These are phyloP conservation scores for Trametopsis cervina DNA, from an alignment of 768 basidiomycete species.

Conservation along the genomic window DNA sequence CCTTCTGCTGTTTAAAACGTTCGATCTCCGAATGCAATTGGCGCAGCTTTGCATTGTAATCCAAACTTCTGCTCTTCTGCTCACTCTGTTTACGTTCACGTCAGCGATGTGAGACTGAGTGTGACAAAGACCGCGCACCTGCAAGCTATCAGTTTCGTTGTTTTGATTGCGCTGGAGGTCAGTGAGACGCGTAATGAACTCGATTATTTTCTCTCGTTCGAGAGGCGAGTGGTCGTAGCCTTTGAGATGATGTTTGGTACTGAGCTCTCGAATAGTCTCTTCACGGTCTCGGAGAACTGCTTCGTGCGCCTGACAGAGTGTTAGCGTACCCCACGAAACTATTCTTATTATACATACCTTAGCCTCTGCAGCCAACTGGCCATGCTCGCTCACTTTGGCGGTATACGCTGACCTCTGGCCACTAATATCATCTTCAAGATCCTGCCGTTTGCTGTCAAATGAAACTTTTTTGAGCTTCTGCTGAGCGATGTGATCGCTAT, in stretches of 20 bases:
- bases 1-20: conserved; percentile 45
- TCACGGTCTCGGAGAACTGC: conserved; percentile 67
- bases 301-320: conserved; percentile 55
- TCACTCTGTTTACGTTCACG: conserved; percentile 36
- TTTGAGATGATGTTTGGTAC: conserved; percentile 60
- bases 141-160: conserved; percentile 58
- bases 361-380: conserved; percentile 64
- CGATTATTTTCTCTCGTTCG: conserved; percentile 61
- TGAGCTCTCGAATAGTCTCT: conserved; percentile 61
- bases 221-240: conserved; percentile 69
- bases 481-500: conserved; percentile 47
- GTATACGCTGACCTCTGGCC: conserved; percentile 46
- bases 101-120: background rate
- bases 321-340: background rate
- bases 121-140: conserved; percentile 35
- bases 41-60: conserved; percentile 54
- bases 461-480: conserved; percentile 42
- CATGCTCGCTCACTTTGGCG: conserved; percentile 52
- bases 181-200: conserved; percentile 62
- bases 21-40: conserved; percentile 51
- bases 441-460: conserved; percentile 48
- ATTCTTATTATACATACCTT: conserved; percentile 37
- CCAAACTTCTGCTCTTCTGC: conserved; percentile 47
- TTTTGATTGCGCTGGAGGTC: conserved; percentile 59
- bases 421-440: conserved; percentile 53